Evolutionary conservation across 345 rosid genomes (phyloP).

Genomic region (Melaleuca quinquenervia): DNA sequence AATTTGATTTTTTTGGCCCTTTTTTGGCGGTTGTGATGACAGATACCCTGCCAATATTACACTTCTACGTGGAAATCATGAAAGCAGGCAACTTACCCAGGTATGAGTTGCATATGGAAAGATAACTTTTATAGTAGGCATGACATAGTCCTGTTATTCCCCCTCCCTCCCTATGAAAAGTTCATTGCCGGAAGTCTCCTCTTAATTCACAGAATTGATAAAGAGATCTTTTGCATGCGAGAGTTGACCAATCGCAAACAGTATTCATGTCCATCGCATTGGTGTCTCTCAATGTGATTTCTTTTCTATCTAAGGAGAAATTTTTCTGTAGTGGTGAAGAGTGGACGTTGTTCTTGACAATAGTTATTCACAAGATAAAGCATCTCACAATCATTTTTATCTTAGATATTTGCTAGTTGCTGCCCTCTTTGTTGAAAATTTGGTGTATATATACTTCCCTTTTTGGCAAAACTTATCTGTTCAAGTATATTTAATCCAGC

Average conservation of each 20-base stretch:
- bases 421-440: not conserved
- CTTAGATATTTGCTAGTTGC: not conserved
- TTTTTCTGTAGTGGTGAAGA: not conserved
- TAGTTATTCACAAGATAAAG: not conserved
- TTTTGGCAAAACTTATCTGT: not conserved
- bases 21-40: slow-evolving; percentile 5
- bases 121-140: not conserved
- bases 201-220: not conserved
- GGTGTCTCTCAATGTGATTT: not conserved
- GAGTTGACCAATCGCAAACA: not conserved
- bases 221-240: not conserved
- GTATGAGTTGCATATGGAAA: slow-evolving; percentile 17
- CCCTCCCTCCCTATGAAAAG: not conserved
- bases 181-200: not conserved
- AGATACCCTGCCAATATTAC: slow-evolving; percentile 98
- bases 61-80: slow-evolving; percentile 98
- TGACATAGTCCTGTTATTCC: not conserved
- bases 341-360: not conserved
- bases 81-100: slow-evolving; percentile 99
- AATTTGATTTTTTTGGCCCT: not conserved
- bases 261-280: not conserved
- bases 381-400: not conserved
- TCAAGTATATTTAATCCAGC: not conserved
- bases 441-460: not conserved
- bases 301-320: not conserved